Percentiles rank a stretch among this genome's conserved stretches.
These are phyloP conservation scores for Thraustochytrium sp. DNA, from an alignment of 352 stramenopile species.

Conservation along the genomic window DNA sequence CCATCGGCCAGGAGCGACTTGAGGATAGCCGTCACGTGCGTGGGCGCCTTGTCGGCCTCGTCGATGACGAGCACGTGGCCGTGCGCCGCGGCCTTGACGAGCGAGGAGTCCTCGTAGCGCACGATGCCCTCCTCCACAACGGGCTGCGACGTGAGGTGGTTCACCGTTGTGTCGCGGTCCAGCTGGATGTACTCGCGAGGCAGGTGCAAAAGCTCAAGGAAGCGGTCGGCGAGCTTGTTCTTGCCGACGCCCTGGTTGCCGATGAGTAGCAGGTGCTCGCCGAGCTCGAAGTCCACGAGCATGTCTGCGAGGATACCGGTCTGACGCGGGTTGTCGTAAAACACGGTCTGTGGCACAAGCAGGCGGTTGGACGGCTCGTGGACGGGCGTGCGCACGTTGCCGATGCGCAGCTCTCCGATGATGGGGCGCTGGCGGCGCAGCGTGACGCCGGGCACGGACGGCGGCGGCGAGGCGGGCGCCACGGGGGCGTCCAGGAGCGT, in stretches of 20 bases:
- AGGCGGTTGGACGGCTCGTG: conserved; percentile 47
- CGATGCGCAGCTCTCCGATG: conserved; percentile 18
- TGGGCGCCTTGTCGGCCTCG: conserved; percentile 90
- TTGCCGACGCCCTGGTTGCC: conserved; percentile 91
- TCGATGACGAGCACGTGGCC: conserved; percentile 85
- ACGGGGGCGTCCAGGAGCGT: background rate
- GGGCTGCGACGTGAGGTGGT: conserved; percentile 78
- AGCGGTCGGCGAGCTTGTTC: conserved; percentile 84
- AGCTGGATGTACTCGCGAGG: conserved; percentile 94
- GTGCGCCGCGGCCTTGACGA: conserved; percentile 81
- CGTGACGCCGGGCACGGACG: background rate
- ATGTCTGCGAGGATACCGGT: conserved; percentile 71
- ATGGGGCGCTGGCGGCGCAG: background rate
- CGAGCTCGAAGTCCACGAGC: conserved; percentile 63
- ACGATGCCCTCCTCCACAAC: conserved; percentile 76
- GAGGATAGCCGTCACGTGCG: conserved; percentile 88
- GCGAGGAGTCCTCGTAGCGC: conserved; percentile 82
- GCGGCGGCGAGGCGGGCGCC: background rate
- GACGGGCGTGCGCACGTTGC: background rate
- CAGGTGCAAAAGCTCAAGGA: conserved; percentile 76
- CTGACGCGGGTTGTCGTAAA: conserved; percentile 81
- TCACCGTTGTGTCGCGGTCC: conserved; percentile 90
- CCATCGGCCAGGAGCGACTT: conserved; percentile 92
- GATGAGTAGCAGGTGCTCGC: conserved; percentile 83
- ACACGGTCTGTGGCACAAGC: conserved; percentile 75